These are phyloP conservation scores for Solanum hybrid DNA, from an alignment of 305 asterid species.

Conservation along the genomic window DNA sequence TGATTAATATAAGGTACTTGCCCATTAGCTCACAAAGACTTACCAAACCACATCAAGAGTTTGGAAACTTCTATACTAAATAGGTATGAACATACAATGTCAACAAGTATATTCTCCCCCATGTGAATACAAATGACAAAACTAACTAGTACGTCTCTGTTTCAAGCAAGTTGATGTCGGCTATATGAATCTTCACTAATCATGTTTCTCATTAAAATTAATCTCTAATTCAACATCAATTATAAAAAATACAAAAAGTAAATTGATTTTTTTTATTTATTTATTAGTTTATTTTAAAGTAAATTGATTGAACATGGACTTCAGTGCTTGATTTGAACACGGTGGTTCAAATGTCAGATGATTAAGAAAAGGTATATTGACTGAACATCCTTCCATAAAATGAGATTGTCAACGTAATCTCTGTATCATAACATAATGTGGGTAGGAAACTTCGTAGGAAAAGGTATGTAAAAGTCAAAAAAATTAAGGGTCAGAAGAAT, in stretches of 20 bases:
- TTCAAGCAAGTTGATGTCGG: background rate
- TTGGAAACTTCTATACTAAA: background rate
- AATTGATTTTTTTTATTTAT: background rate
- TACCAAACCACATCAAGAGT: background rate
- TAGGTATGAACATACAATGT: background rate
- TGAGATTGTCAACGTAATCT: background rate
- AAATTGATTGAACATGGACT: background rate
- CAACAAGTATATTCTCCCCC: background rate
- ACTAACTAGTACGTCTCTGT: background rate
- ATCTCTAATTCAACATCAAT: background rate
- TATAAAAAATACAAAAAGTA: background rate
- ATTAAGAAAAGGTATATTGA: background rate
- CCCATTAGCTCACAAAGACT: background rate
- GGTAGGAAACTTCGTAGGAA: background rate
- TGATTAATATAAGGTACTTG: background rate
- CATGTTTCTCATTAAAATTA: background rate
- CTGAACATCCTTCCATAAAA: background rate
- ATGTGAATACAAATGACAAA: background rate
- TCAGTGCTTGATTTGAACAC: background rate
- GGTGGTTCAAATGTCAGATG: background rate
- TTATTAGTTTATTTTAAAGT: no score
- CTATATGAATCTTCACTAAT: background rate
- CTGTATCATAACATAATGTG: background rate
- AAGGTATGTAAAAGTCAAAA: background rate
- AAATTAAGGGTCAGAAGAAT: background rate